Evolutionary conservation across 2,329 filamentous ascomycete species (phyloP).

Genomic region (Pseudogymnoascus sp.): DNA sequence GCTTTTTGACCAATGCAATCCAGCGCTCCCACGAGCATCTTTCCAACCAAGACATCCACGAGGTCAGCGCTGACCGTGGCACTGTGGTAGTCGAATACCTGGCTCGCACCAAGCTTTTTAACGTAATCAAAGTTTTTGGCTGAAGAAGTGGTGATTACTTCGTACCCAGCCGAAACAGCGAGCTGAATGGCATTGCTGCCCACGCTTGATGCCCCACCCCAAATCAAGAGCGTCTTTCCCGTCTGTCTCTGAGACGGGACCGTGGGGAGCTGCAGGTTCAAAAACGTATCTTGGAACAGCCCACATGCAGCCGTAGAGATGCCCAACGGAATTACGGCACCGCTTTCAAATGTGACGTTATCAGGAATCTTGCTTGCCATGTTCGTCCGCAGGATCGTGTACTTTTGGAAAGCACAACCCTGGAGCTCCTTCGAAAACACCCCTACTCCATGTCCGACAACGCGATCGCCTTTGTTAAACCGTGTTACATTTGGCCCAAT

Average conservation of each 20-base stretch:
- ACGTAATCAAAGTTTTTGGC: constrained; percentile 30
- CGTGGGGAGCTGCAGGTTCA: constrained; percentile 21
- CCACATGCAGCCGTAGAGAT: constrained; percentile 26
- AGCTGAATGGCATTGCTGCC: constrained; percentile 34
- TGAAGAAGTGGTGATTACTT: constrained; percentile 32
- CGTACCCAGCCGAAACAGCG: constrained; percentile 33
- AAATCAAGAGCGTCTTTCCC: constrained; percentile 31
- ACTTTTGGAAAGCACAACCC: constrained; percentile 26
- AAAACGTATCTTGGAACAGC: constrained; percentile 23
- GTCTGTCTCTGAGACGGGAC: constrained; percentile 18
- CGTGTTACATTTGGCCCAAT: constrained; percentile 34
- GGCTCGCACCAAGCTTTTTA: constrained; percentile 32
- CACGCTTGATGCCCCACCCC: constrained; percentile 19
- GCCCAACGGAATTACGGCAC: constrained; percentile 26
- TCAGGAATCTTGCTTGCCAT: constrained; percentile 25
- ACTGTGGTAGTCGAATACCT: constrained; percentile 33
- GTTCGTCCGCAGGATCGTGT: constrained; percentile 23
- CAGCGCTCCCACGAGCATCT: constrained; percentile 26
- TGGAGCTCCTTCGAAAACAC: constrained; percentile 14
- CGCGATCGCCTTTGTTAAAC: constrained; percentile 45
- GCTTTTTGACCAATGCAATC: constrained; percentile 23
- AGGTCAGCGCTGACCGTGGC: constrained; percentile 10
- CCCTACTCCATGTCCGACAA: constrained; percentile 29
- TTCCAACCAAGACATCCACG: constrained; percentile 20
- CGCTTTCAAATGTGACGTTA: constrained; percentile 24